Conservation (phyloP, 148 eudicot species). For the Dianthus caryophyllus region DNA sequence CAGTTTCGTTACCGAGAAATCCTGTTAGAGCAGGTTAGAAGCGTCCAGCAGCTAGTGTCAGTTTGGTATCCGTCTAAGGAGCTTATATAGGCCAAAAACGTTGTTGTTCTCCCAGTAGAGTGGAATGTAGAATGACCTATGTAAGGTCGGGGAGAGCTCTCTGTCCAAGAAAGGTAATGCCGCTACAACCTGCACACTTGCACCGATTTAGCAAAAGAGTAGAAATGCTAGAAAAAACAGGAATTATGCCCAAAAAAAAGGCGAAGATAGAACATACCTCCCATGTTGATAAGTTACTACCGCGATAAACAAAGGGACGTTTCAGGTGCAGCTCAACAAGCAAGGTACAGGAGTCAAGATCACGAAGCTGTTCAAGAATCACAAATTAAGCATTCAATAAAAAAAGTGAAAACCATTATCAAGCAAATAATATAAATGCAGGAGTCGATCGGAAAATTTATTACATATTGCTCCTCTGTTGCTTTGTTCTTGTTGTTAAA, state of each 20-base stretch:
- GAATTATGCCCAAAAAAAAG: not conserved
- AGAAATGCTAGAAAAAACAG: slow-evolving; percentile 5
- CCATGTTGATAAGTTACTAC: slow-evolving; percentile 89
- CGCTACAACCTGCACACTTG: slow-evolving; percentile 52
- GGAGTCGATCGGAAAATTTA: slow-evolving; percentile 5
- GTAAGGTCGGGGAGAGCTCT: slow-evolving; percentile 63
- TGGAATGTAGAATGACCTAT: slow-evolving; percentile 90
- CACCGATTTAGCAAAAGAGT: not conserved
- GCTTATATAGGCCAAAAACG: slow-evolving; percentile 77
- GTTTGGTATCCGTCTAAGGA: slow-evolving; percentile 57
- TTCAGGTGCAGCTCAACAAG: slow-evolving; percentile 86
- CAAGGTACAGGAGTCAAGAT: slow-evolving; percentile 75
- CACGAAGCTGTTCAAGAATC: slow-evolving; percentile 50
- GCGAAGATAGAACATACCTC: slow-evolving; percentile 48
- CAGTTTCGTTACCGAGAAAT: slow-evolving; percentile 19
- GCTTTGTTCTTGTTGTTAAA: slow-evolving; percentile 96
- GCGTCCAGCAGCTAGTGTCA: slow-evolving; percentile 15
- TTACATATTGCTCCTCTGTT: slow-evolving; percentile 82
- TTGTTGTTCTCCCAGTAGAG: slow-evolving; percentile 73
- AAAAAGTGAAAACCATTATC: not conserved
- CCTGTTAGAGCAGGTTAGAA: slow-evolving; percentile 13
- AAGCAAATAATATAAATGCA: slow-evolving; percentile 4
- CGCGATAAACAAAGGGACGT: slow-evolving; percentile 73
- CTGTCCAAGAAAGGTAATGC: slow-evolving; percentile 84
- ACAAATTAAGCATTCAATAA: too few species aligned